phyloP scores from a whole-genome alignment of 2,329 filamentous ascomycete species.

The Raffaelea albimanens region DNA sequence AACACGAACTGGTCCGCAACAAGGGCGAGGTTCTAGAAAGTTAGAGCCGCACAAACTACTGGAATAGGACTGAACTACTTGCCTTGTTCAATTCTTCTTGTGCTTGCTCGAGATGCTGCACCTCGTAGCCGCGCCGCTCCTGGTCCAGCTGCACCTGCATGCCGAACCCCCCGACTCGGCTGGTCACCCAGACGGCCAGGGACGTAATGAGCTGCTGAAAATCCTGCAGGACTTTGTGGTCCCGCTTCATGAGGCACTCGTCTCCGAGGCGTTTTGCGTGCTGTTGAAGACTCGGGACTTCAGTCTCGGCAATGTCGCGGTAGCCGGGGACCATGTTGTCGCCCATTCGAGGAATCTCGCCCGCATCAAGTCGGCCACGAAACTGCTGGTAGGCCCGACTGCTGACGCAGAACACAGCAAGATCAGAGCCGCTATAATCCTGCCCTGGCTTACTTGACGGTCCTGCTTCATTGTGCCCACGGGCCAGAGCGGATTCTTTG shows the following conservation, averaged over 20 bases:
- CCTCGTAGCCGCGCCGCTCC: conserved; percentile 5
- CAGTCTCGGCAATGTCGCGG: conserved; percentile 40
- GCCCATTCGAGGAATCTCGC: conserved; percentile 24
- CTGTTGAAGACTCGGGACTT: conserved; percentile 46
- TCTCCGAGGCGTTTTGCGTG: conserved; percentile 52
- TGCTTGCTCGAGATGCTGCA: conserved; percentile 4
- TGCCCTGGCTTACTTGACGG: too few species aligned
- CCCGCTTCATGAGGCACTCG: conserved; percentile 12
- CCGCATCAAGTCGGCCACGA: conserved; percentile 41
- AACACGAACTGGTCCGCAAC: background rate
- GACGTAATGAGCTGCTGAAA: conserved; percentile 18
- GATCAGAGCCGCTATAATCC: conserved; percentile 14
- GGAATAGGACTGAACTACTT: too few species aligned
- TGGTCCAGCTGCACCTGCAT: conserved; percentile 2
- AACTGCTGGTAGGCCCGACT: conserved; percentile 54
- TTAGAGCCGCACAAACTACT: background rate
- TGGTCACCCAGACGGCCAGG: conserved; percentile 5
- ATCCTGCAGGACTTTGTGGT: conserved; percentile 39
- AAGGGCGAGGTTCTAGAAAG: background rate
- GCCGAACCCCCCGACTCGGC: conserved; percentile 1
- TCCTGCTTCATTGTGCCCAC: too few species aligned
- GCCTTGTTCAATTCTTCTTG: conserved; percentile 3
- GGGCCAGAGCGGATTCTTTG: conserved; percentile 27
- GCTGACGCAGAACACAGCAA: conserved; percentile 58
- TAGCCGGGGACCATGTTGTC: conserved; percentile 28